Evolutionary conservation across 2,329 filamentous ascomycete genomes (phyloP), one percentile per base, ranked within the genome.

Genomic region (Talaromyces sp.): DNA sequence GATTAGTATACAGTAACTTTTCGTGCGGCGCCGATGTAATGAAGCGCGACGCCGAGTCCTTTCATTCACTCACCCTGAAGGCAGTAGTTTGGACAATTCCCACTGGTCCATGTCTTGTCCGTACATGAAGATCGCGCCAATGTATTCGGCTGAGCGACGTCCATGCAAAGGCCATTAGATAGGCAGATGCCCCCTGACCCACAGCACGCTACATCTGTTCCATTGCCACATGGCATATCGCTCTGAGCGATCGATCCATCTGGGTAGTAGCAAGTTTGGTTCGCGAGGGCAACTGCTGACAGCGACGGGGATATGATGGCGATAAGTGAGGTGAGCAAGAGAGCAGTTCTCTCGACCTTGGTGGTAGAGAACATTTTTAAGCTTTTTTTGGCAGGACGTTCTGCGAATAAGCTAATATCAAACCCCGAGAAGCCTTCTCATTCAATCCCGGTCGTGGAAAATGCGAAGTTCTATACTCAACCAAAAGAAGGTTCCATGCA

Each of bases 91-190:
- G 64, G 64, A 31, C 64, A 65, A 4, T 67, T 52, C n/a, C 66
- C 68, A 19, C 64, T 61, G 9, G 19, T 45, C 74, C 74, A 77
- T 13, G 68, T 67, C 25, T 70, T 49, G 61, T 74, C 70, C 10
- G 73, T 76, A 64, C 74, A 77, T 7, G 60, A 68, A 1, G 71
- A 73, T 33, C 73, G 69, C 3, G 73, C 72, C 3, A 74, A 56
- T 9, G 68, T 67, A 37, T 70, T 75, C 1, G 73, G 61, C 39
- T 63, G 73, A 27, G 33, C 50, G 7, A 67, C 59, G 33, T 69
- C 67, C 41, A 74, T 60, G 61, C 73, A 77, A 31, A 72, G 69
- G 6, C 74, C 73, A 62, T 76, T 77, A 15, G 70, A 69, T 31
- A 74, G 64, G 54, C 74, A 76, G 57, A 76, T 68, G 19, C 68